Evolutionary conservation across 441 rosid species (phyloP).

Genomic region (Corymbia citriodora): DNA sequence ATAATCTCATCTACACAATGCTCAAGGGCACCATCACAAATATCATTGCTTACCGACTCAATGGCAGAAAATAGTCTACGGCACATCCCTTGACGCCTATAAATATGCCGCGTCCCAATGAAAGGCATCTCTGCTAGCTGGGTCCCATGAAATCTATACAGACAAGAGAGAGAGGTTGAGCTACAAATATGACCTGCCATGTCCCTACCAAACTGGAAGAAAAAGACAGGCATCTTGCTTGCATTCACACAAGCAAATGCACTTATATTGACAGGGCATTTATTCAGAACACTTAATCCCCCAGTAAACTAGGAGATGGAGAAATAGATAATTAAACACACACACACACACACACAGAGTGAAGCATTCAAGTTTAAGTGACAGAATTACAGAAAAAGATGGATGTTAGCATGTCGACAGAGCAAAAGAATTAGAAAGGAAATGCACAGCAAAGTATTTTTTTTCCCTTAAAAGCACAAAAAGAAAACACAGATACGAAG

Average conservation of each 20-base stretch:
- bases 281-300: not conserved
- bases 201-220: not conserved
- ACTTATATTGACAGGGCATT: not conserved
- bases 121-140: constrained; percentile 94
- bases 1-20: not conserved
- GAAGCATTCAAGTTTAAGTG: not conserved
- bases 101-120: constrained; percentile 94
- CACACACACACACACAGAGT: not conserved
- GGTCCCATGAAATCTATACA: constrained; percentile 82
- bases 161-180: not conserved
- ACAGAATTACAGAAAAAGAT: not conserved
- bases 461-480: not conserved
- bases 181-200: not conserved
- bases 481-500: not conserved
- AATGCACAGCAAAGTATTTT: not conserved
- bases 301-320: not conserved
- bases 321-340: not conserved
- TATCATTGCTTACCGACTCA: constrained; percentile 57
- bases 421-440: not conserved
- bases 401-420: not conserved
- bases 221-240: constrained; percentile 7
- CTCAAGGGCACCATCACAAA: not conserved
- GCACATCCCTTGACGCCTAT: constrained; percentile 99
- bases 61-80: constrained; percentile 84
- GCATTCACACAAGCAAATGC: constrained; percentile 4